Evolutionary conservation across 2,329 filamentous ascomycete species (phyloP).

Genomic region (Aureobasidium leucospermi): DNA sequence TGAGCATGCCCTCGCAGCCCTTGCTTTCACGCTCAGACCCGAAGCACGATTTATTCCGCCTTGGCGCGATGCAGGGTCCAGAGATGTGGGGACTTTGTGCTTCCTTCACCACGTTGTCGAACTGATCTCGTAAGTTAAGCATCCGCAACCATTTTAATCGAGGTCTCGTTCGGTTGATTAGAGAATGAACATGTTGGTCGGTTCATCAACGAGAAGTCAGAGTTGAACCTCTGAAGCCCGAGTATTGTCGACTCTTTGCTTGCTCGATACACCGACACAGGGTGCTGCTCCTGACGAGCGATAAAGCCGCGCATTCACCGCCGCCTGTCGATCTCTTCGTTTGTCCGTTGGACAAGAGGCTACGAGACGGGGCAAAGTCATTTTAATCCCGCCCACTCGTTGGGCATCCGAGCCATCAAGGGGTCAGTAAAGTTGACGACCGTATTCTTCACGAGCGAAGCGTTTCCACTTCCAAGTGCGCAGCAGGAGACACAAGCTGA

Average conservation of each 20-base stretch:
- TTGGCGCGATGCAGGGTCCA: too few relatives aligned
- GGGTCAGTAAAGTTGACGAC: background rate
- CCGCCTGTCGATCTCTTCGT: background rate
- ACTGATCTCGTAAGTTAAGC: too few relatives aligned
- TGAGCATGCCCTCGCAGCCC: background rate
- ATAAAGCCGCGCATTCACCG: constrained; percentile 1
- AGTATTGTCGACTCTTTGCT: background rate
- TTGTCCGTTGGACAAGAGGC: background rate
- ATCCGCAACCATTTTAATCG: background rate
- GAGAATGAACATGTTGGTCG: background rate
- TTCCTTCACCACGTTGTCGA: background rate
- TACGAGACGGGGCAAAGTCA: background rate
- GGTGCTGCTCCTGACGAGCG: background rate
- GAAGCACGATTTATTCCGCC: too few relatives aligned
- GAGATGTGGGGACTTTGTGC: too few relatives aligned
- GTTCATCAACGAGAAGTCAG: background rate
- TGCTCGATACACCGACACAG: background rate
- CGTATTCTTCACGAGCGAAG: background rate
- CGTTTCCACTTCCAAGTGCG: background rate
- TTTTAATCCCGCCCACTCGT: background rate
- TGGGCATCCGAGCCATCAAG: background rate
- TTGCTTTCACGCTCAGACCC: too few relatives aligned
- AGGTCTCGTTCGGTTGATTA: background rate
- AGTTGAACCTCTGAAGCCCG: background rate
- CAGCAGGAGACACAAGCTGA: background rate